Evolutionary conservation across 768 basidiomycete species (phyloP), one percentile per base, ranked within the genome.

Genomic region (Jaapia argillacea): DNA sequence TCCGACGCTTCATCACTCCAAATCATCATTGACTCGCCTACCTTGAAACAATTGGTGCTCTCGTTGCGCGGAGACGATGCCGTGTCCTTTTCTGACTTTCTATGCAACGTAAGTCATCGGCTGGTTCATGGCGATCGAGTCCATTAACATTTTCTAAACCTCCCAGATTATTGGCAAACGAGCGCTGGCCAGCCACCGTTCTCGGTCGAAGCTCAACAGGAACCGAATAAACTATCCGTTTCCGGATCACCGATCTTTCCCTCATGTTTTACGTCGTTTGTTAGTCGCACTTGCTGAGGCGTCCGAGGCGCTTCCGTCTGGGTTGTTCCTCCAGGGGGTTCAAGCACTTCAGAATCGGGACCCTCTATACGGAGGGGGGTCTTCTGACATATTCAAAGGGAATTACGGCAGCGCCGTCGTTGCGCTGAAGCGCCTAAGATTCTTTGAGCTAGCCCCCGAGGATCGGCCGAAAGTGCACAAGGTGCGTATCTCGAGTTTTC

Each of bases 391-490:
- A 33, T 33, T 33, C 31, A 10, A 10, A 33, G 31, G 31, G 10
- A 16, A 10, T 10, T 33, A 33, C 31, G 31, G 16, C 10, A 16
- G 31, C 10, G 16, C 31, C 16, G 10, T 16, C 31, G 31, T 33
- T 33, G 31, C 31, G 10, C 31, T 33, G 31, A 33, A 33, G 31
- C 31, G 31, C 10, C 31, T 33, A 10, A 10, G 31, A 33, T 10
- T 33, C 31, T 33, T 33, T 33, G 10, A 33, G n/a, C n/a, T n/a
- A 33, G 31, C 31, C 16, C 10, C 10, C 31, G 10, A 33, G 10
- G 31, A 33, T 33, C 31, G 47, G 5, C 51, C 46, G 4, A 57
- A 51, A 51, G 74, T 76, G 43, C 31, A 33, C 16, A 16, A 33
- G 31, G 31, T 33, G n/a, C n/a, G n/a, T n/a, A n/a, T n/a, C n/a